Percentiles rank a stretch among this genome's conserved stretches.
Evolutionary conservation across 768 basidiomycete species (phyloP).

Genomic region (Gelatoporia subvermispora): DNA sequence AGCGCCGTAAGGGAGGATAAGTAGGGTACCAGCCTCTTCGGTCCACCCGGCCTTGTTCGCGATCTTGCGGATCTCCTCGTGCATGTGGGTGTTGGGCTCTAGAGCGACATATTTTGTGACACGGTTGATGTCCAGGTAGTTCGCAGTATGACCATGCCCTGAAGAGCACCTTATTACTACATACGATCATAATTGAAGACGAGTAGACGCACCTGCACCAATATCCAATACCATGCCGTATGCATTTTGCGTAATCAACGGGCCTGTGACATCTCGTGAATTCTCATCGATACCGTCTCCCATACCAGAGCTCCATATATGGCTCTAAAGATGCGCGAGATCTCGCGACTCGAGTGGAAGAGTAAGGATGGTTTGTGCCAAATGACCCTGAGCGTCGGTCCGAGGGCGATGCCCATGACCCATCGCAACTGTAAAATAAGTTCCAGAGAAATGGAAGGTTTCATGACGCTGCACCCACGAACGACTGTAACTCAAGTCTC

Average conservation of each 20-base stretch:
- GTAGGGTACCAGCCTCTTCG: constrained; percentile 46
- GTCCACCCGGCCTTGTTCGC: constrained; percentile 49
- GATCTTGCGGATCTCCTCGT: constrained; percentile 42
- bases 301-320: constrained; percentile 48
- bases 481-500: too few relatives aligned
- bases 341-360: constrained; percentile 33
- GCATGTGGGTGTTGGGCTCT: constrained; percentile 68
- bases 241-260: constrained; percentile 50
- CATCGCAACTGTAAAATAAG: constrained; percentile 38
- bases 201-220: constrained; percentile 48
- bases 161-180: too few relatives aligned
- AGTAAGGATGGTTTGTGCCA: constrained; percentile 38
- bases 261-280: constrained; percentile 34
- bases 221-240: constrained; percentile 60
- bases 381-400: constrained; percentile 43
- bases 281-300: constrained; percentile 43
- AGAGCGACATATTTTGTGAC: constrained; percentile 67
- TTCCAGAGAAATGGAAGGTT: constrained; percentile 36
- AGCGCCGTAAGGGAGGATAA: constrained; percentile 60
- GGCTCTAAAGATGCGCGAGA: constrained; percentile 52
- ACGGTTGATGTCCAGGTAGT: constrained; percentile 49
- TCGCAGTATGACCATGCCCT: constrained; percentile 62
- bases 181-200: not conserved
- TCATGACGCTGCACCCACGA: constrained; percentile 37
- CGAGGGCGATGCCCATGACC: constrained; percentile 33